Evolutionary conservation across 2,329 filamentous ascomycete genomes (phyloP).

Genomic region (Rutstroemia sp.): DNA sequence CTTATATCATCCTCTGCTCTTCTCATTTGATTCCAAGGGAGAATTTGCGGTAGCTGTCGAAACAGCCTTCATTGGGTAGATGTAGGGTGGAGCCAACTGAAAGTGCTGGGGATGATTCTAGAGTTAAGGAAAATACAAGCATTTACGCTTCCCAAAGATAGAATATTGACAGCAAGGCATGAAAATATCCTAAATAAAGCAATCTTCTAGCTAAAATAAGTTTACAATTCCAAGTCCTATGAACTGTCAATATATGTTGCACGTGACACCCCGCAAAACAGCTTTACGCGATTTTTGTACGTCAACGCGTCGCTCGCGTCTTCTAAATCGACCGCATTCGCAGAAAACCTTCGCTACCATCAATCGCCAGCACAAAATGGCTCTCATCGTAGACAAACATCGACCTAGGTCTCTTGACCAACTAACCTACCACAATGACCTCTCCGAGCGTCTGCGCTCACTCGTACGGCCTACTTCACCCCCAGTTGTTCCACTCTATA

Average conservation of each 20-base stretch:
- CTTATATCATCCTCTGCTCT: no score
- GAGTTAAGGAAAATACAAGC: background rate
- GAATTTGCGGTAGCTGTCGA: no score
- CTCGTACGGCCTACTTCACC: slow-evolving; percentile 51
- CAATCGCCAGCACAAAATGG: slow-evolving; percentile 37
- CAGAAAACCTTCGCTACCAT: background rate
- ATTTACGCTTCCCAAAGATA: background rate
- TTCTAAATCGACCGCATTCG: background rate
- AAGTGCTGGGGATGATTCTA: no score
- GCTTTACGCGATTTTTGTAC: slow-evolving; percentile 7
- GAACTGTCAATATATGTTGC: background rate
- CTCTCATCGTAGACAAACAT: slow-evolving; percentile 65
- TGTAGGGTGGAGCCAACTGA: no score
- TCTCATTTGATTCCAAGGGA: no score
- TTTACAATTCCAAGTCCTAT: no score
- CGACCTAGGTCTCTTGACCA: slow-evolving; percentile 66
- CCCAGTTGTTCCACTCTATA: no score
- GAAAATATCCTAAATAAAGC: background rate
- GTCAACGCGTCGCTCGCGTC: slow-evolving; percentile 3
- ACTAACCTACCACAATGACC: slow-evolving; percentile 80
- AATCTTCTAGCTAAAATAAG: no score
- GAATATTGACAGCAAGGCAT: background rate
- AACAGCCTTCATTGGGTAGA: no score
- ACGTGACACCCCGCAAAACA: slow-evolving; percentile 10
- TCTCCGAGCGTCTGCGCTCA: slow-evolving; percentile 79